phyloP scores from a whole-genome alignment of 2,329 filamentous ascomycete species.

The Beauveria brongniartii region DNA sequence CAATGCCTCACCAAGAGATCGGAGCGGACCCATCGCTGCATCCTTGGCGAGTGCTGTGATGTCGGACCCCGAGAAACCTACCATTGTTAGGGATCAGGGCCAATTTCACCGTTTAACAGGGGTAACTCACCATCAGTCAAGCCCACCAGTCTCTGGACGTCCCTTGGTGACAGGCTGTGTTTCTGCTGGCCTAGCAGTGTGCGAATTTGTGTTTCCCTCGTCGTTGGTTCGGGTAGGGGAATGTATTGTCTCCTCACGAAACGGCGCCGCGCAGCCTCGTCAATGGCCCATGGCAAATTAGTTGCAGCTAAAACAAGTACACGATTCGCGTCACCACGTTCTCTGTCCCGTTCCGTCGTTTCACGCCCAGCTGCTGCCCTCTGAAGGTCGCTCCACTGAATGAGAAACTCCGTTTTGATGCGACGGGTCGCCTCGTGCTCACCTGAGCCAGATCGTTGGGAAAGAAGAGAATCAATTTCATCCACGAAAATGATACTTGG shows the following conservation, averaged over 20 bases:
- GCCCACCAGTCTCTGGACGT: slow-evolving; percentile 66
- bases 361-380: slow-evolving; percentile 84
- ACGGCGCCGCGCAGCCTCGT: slow-evolving; percentile 82
- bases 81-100: background rate
- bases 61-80: slow-evolving; percentile 95
- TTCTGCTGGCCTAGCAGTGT: slow-evolving; percentile 82
- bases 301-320: slow-evolving; percentile 93
- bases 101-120: background rate
- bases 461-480: slow-evolving; percentile 91
- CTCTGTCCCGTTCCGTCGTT: slow-evolving; percentile 54
- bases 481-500: slow-evolving; percentile 98
- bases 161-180: slow-evolving; percentile 62
- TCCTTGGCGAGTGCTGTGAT: slow-evolving; percentile 96
- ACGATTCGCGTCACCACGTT: slow-evolving; percentile 71
- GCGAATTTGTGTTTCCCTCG: slow-evolving; percentile 68
- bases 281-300: slow-evolving; percentile 95
- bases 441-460: slow-evolving; percentile 69
- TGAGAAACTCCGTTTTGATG: slow-evolving; percentile 96
- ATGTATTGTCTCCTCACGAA: slow-evolving; percentile 96
- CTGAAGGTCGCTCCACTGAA: slow-evolving; percentile 93
- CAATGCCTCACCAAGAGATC: slow-evolving; percentile 81
- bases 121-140: slow-evolving; percentile 68
- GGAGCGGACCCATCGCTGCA: slow-evolving; percentile 90
- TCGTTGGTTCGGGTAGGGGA: slow-evolving; percentile 77
- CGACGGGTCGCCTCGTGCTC: slow-evolving; percentile 90